A percentile compares a stretch with the other conserved stretches of the same genome.
Evolutionary conservation across 192 early-diverging fungal genomes (phyloP).

Genomic region (Mortierella antarctica): DNA sequence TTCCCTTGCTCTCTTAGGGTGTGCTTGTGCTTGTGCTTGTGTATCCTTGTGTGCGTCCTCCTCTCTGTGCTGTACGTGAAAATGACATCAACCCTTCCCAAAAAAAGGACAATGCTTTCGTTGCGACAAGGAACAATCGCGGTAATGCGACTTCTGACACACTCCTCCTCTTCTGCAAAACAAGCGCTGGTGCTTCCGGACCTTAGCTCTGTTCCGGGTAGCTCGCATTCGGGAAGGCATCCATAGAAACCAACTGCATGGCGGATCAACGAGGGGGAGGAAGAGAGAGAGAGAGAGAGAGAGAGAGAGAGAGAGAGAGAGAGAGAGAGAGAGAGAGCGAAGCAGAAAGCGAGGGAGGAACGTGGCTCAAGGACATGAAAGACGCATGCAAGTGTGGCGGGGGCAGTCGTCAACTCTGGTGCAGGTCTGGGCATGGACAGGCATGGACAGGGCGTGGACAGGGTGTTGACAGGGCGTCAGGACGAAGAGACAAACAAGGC

Average conservation of each 20-base stretch:
- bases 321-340: background rate
- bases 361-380: too few relatives aligned
- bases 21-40: background rate
- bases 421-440: background rate
- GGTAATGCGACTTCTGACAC: background rate
- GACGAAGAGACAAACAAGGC: background rate
- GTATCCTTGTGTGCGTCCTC: background rate
- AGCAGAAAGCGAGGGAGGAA: too few relatives aligned
- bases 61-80: conserved; percentile 13
- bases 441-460: background rate
- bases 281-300: background rate
- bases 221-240: too few relatives aligned
- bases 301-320: background rate
- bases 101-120: too few relatives aligned
- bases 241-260: too few relatives aligned
- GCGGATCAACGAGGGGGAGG: background rate
- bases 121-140: background rate
- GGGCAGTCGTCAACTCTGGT: background rate
- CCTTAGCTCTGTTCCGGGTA: too few relatives aligned
- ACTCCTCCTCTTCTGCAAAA: background rate
- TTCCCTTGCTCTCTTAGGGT: background rate
- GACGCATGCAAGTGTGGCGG: too few relatives aligned
- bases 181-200: too few relatives aligned
- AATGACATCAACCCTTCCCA: conserved; percentile 18
- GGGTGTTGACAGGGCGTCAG: background rate